Evolutionary conservation across 257 asterid species (phyloP).

Genomic region (Forsythia viridissima): DNA sequence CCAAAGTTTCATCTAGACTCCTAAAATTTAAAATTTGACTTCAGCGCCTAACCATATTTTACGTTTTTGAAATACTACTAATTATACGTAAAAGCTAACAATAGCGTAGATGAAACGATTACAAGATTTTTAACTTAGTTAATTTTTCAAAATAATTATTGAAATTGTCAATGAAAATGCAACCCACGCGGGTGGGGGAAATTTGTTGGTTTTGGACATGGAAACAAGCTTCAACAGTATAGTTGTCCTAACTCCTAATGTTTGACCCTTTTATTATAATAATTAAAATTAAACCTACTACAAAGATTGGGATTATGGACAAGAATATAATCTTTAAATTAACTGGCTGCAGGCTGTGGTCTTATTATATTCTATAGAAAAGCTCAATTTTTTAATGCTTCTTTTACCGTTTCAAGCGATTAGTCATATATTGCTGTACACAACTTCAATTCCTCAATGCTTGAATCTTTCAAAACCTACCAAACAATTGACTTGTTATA

Average conservation of each 20-base stretch:
- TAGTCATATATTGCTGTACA: constrained; percentile 22
- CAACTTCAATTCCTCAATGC: constrained; percentile 19
- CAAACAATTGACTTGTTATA: background rate
- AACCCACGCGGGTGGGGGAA: background rate
- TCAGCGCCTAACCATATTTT: no score
- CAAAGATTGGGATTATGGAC: background rate
- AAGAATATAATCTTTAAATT: background rate
- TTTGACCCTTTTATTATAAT: constrained; percentile 23
- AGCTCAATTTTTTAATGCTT: background rate
- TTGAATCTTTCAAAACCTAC: constrained; percentile 43
- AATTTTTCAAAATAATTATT: no score
- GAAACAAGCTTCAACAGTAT: constrained; percentile 15
- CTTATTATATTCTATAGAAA: background rate
- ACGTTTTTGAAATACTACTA: no score
- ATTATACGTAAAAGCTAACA: no score
- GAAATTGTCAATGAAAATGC: background rate
- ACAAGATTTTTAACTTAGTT: no score
- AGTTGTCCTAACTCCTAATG: constrained; percentile 35
- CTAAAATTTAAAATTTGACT: no score
- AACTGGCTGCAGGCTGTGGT: background rate
- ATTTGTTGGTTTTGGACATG: background rate
- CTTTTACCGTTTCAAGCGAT: constrained; percentile 25
- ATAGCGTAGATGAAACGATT: no score
- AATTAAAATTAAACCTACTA: constrained; percentile 18
- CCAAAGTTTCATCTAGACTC: no score